Conservation (phyloP, 148 eudicot genomes). For the Chenopodium album region DNA sequence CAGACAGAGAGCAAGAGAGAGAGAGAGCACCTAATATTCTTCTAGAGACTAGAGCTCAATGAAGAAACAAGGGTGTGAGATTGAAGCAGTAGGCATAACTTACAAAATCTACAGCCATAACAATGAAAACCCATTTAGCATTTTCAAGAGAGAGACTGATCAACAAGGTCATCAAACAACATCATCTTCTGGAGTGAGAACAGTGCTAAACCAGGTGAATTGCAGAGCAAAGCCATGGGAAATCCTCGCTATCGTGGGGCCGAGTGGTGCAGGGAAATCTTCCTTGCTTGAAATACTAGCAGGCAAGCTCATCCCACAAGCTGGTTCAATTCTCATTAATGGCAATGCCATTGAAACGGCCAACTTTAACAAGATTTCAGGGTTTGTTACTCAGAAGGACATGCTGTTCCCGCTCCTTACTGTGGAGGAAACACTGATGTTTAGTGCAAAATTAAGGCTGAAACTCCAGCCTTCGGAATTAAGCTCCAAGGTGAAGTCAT, state of each 20-base stretch:
- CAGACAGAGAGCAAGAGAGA: constrained; percentile 8
- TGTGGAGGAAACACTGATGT: constrained; percentile 80
- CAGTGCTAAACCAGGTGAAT: constrained; percentile 64
- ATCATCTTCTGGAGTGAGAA: constrained; percentile 28
- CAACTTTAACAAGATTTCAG: constrained; percentile 72
- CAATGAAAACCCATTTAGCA: constrained; percentile 32
- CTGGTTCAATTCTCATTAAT: constrained; percentile 57
- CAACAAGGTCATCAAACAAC: constrained; percentile 12
- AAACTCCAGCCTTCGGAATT: constrained; percentile 45
- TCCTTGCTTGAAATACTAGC: constrained; percentile 83
- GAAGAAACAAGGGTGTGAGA: constrained; percentile 85
- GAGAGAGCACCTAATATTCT: constrained; percentile 8
- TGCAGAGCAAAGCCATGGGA: constrained; percentile 91
- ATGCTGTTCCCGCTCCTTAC: constrained; percentile 89
- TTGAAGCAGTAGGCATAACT: constrained; percentile 87
- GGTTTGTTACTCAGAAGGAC: constrained; percentile 94
- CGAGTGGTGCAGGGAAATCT: constrained; percentile 98
- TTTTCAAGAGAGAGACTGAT: constrained; percentile 26
- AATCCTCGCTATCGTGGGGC: constrained; percentile 89
- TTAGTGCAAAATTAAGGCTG: constrained; percentile 68
- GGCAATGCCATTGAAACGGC: constrained; percentile 48
- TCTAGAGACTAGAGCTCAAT: constrained; percentile 40
- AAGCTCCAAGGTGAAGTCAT: constrained; percentile 47
- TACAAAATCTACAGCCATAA: constrained; percentile 53
- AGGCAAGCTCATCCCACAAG: constrained; percentile 65